These are phyloP conservation scores for Furcasterigmium furcatum DNA, from an alignment of 2,329 filamentous ascomycete species.

Conservation along the genomic window DNA sequence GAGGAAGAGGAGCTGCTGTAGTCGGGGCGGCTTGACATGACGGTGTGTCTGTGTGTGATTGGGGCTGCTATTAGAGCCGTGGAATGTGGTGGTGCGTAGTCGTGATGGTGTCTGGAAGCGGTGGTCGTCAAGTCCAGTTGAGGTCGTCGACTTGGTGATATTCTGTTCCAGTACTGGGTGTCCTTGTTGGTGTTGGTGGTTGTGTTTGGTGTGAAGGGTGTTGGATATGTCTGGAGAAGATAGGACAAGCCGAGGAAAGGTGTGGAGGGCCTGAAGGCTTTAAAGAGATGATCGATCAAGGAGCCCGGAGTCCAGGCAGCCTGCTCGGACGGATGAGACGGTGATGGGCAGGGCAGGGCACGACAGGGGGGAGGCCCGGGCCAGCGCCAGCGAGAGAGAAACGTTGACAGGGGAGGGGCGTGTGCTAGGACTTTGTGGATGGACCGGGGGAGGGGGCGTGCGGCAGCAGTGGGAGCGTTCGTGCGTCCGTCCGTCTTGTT, in stretches of 20 bases:
- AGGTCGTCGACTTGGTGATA: not conserved
- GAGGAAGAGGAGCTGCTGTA: slow-evolving; percentile 38
- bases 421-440: not conserved
- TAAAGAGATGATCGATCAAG: not conserved
- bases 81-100: not conserved
- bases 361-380: not conserved
- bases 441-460: not conserved
- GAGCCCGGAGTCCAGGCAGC: not conserved
- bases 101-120: not conserved
- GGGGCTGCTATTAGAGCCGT: not conserved
- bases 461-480: not conserved
- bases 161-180: not conserved
- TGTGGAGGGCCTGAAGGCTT: not conserved
- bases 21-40: slow-evolving; percentile 23
- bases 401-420: not conserved
- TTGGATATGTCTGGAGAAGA: not conserved
- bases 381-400: not conserved
- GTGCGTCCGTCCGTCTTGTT: not conserved
- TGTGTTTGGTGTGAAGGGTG: not conserved
- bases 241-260: not conserved
- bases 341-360: not conserved
- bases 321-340: not conserved
- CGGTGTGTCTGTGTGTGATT: not conserved
- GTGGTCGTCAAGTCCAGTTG: not conserved
- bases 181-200: not conserved